A percentile compares a stretch with the other conserved stretches of the same genome.
phyloP scores from a whole-genome alignment of 768 basidiomycete species.

The Termitomyces sp. region DNA sequence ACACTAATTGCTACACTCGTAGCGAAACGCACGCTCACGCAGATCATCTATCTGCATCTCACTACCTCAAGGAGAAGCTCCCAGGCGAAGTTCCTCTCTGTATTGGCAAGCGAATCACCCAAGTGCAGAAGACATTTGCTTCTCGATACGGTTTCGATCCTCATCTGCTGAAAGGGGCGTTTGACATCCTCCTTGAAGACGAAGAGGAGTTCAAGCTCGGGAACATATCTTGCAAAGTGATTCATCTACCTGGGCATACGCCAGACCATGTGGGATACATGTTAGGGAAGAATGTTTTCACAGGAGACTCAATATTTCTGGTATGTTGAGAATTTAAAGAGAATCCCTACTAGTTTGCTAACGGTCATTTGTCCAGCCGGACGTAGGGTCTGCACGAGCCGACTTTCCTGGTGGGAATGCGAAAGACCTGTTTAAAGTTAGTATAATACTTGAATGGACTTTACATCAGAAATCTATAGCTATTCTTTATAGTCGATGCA shows the following conservation, averaged over 20 bases:
- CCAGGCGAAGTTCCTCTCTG: slow-evolving; percentile 26
- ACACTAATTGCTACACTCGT: neutral
- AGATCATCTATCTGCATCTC: slow-evolving; percentile 34
- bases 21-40: slow-evolving; percentile 38
- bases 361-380: slow-evolving; percentile 20
- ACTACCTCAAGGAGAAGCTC: slow-evolving; percentile 28
- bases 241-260: slow-evolving; percentile 33
- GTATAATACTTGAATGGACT: slow-evolving; percentile 15
- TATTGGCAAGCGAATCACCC: slow-evolving; percentile 31
- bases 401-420: slow-evolving; percentile 37
- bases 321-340: neutral
- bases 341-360: neutral
- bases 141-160: slow-evolving; percentile 28
- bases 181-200: slow-evolving; percentile 31
- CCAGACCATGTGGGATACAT: slow-evolving; percentile 26
- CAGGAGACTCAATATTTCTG: slow-evolving; percentile 35
- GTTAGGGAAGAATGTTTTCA: slow-evolving; percentile 31
- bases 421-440: slow-evolving; percentile 23
- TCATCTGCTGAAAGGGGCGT: slow-evolving; percentile 20
- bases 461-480: neutral
- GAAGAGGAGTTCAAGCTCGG: slow-evolving; percentile 31
- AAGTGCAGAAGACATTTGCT: slow-evolving; percentile 31
- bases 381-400: slow-evolving; percentile 33
- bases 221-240: slow-evolving; percentile 23
- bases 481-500: slow-evolving; percentile 29